Base-by-base conservation (phyloP, 139 green algal species). In the Penium margaritaceum region DNA sequence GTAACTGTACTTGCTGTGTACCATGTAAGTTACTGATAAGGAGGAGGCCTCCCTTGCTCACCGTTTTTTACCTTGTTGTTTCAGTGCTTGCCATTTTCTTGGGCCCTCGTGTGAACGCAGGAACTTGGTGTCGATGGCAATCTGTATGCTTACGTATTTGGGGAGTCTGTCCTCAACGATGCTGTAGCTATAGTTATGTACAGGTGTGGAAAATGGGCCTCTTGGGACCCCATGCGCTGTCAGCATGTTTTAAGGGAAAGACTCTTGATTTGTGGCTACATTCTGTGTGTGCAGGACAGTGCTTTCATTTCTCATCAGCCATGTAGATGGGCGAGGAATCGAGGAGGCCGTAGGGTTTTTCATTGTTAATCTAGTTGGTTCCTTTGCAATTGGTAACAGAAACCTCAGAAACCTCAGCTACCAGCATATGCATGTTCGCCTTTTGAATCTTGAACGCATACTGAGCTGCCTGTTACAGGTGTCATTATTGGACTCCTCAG, bases 161-260 rank as follows among this genome's bases (percentile, higher is more conserved):
- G 89, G 4, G 89, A 95, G 67, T 84, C 55, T 9, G 89, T 93
- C 32, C 78, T 95, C 0, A 95, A 95, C 63, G 89, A 95, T 69
- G 89, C 89, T 1, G 89, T 95, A 53, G 85, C 24, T n/a, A 6
- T 60, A 24, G 24, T 15, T 5, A 5, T 19, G 44, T 29, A 1
- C 0, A 15, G n/a, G 30, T 33, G 51, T 34, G 51, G 51, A 60
- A 27, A 33, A 5, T 1, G 15, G 6, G 51, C 29, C 29, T 27
- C 19, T 34, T 6, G 1, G 17, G 14, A 60, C 30, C 51, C 29
- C 5, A 60, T 12, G 51, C 51, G 29, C n/a, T n/a, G n/a, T n/a
- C n/a, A n/a, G n/a, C n/a, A n/a, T n/a, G n/a, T n/a, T n/a, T n/a
- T n/a, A n/a, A n/a, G n/a, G n/a, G n/a, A n/a, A n/a, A 60, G 30